Evolutionary conservation across 129 eudicot species (phyloP).

Genomic region (Helianthus tuberosus): DNA sequence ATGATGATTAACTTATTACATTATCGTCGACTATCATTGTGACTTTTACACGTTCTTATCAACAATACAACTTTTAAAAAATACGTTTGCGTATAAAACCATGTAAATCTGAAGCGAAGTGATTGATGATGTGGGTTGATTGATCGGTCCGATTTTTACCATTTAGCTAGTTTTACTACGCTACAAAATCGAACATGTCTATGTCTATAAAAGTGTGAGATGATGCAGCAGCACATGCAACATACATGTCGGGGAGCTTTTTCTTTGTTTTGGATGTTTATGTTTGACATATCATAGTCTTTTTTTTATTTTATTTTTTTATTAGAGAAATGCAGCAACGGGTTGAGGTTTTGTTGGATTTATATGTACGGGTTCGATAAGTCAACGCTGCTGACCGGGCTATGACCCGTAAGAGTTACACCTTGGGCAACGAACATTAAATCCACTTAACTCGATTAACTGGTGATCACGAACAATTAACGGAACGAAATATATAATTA

Average conservation of each 20-base stretch:
- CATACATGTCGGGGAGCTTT: not conserved
- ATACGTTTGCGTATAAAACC: not conserved
- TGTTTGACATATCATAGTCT: constrained; percentile 6
- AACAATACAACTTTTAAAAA: not conserved
- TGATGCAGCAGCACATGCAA: not conserved
- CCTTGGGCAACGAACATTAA: no score
- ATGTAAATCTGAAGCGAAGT: not conserved
- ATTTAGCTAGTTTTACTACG: not conserved
- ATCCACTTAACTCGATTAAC: no score
- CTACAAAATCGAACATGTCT: constrained; percentile 16
- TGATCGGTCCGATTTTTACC: not conserved
- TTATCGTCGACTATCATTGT: not conserved
- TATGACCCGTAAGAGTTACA: no score
- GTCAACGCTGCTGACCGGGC: no score
- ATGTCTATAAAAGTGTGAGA: not conserved
- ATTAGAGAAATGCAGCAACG: not conserved
- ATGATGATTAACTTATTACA: not conserved
- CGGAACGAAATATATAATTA: no score
- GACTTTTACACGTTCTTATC: not conserved
- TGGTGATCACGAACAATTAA: no score
- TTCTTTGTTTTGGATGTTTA: constrained; percentile 1
- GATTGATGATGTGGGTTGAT: not conserved
- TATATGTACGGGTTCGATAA: no score
- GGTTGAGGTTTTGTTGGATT: no score
- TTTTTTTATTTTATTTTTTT: no score